Conservation (phyloP, 2,329 filamentous ascomycete genomes). For the Xylaria sp. region DNA sequence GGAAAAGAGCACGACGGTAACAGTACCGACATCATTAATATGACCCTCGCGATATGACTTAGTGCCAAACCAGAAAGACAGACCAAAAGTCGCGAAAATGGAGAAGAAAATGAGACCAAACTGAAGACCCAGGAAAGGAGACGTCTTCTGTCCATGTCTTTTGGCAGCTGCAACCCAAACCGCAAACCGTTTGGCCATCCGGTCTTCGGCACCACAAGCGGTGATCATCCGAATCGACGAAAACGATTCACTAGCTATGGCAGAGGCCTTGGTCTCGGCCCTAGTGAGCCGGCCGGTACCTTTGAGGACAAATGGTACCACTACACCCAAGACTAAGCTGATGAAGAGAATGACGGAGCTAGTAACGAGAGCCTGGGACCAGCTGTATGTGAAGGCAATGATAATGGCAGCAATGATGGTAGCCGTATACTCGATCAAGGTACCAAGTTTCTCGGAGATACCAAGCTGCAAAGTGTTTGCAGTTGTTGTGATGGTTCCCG, state of each 20-base stretch:
- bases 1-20: slow-evolving; percentile 63
- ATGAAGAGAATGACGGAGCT: slow-evolving; percentile 63
- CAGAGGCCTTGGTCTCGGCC: slow-evolving; percentile 62
- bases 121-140: slow-evolving; percentile 58
- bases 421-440: slow-evolving; percentile 60
- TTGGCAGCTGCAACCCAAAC: slow-evolving; percentile 61
- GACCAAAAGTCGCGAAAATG: slow-evolving; percentile 57
- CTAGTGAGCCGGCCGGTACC: slow-evolving; percentile 52
- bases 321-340: slow-evolving; percentile 50
- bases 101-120: slow-evolving; percentile 63
- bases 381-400: slow-evolving; percentile 63
- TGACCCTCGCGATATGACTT: slow-evolving; percentile 54
- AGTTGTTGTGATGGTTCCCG: slow-evolving; percentile 67
- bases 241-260: slow-evolving; percentile 67
- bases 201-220: slow-evolving; percentile 65
- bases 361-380: slow-evolving; percentile 65
- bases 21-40: slow-evolving; percentile 56
- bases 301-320: slow-evolving; percentile 63
- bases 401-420: slow-evolving; percentile 59
- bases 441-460: slow-evolving; percentile 67
- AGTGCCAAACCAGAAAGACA: slow-evolving; percentile 69
- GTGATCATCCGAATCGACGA: slow-evolving; percentile 65
- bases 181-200: slow-evolving; percentile 59
- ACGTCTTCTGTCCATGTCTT: slow-evolving; percentile 53
- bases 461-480: slow-evolving; percentile 69